Evolutionary conservation across 805 yeast species (phyloP).

Genomic region (Ogataea trehaloabstinens): DNA sequence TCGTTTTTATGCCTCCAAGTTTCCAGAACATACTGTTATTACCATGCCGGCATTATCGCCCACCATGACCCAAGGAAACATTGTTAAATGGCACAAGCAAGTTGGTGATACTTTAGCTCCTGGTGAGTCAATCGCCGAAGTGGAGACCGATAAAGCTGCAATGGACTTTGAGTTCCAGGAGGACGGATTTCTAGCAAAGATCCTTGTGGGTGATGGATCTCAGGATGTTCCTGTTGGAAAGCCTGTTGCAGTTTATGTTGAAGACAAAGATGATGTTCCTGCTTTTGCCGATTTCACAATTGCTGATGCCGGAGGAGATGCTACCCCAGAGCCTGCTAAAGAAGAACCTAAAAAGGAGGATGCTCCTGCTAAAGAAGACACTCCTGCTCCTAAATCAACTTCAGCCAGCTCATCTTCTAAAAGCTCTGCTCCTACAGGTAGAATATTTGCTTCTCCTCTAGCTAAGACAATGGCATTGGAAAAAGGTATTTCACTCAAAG

Average conservation of each 20-base stretch:
- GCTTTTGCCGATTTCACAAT: conserved; percentile 86
- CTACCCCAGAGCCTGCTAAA: conserved; percentile 43
- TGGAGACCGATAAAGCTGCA: conserved; percentile 96
- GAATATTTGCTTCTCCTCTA: conserved; percentile 91
- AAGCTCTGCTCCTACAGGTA: conserved; percentile 42
- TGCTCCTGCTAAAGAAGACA: conserved; percentile 13
- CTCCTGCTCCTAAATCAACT: conserved; percentile 17
- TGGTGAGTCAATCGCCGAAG: conserved; percentile 94
- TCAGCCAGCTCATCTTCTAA: conserved; percentile 25
- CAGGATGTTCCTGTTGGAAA: conserved; percentile 90
- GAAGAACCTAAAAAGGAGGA: conserved; percentile 29
- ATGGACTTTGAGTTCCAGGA: conserved; percentile 99
- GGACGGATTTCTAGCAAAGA: conserved; percentile 89
- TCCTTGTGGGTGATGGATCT: conserved; percentile 77
- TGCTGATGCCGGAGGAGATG: conserved; percentile 68
- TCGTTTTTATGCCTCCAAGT: conserved; percentile 30
- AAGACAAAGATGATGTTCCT: conserved; percentile 75
- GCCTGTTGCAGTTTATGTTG: conserved; percentile 97
- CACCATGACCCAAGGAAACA: conserved; percentile 95
- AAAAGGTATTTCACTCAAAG: conserved; percentile 82
- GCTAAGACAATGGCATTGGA: conserved; percentile 94
- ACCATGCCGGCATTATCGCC: conserved; percentile 99
- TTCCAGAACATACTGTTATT: conserved; percentile 69
- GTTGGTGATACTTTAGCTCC: conserved; percentile 87
- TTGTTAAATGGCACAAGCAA: conserved; percentile 85